Evolutionary conservation across 768 basidiomycete species (phyloP), one percentile per base, ranked within the genome.

Genomic region (Serendipita sp.): DNA sequence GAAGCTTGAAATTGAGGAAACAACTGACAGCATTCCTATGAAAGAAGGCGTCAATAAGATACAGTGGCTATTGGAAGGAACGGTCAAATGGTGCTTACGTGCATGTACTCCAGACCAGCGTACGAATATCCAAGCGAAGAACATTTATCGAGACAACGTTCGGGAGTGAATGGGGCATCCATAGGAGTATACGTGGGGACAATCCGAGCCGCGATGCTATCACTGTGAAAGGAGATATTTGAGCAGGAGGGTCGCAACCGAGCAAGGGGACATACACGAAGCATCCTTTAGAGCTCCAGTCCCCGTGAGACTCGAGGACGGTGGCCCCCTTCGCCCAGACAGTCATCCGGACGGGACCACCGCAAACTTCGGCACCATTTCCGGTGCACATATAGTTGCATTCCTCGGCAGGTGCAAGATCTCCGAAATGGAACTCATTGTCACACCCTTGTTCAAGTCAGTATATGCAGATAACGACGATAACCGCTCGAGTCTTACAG

Each of bases 351-450:
- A 10, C 28, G 30, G 28, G 10, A 4, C 56, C 56, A 52, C 66
- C 66, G 45, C 66, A 66, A 41, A 48, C 41, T 38, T 64, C 47
- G 0, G 63, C 44, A 4, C 56, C 44, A 46, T 52, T 56, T 16
- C 66, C 66, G 16, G 62, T n/a, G 63, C 66, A 66, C 44, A 56
- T 35, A 45, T 51, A 52, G 63, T 46, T 48, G 63, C 66, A 66
- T 15, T 44, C 35, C 16, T 13, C 63, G 11, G 32, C 16, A 16
- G 41, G 13, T 1, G 63, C 13, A 35, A 34, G 8, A 35, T n/a
- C 30, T 23, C 30, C 36, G 18, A 28, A 28, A 30, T 60, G 30
- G 28, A 60, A 38, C 4, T 60, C 56, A 30, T 60, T 36, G 28
- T 60, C 56, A 35, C 56, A 60, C 16, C n/a, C 56, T 60, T 8